phyloP scores from a whole-genome alignment of 768 basidiomycete species.

The Mycena epipterygia region DNA sequence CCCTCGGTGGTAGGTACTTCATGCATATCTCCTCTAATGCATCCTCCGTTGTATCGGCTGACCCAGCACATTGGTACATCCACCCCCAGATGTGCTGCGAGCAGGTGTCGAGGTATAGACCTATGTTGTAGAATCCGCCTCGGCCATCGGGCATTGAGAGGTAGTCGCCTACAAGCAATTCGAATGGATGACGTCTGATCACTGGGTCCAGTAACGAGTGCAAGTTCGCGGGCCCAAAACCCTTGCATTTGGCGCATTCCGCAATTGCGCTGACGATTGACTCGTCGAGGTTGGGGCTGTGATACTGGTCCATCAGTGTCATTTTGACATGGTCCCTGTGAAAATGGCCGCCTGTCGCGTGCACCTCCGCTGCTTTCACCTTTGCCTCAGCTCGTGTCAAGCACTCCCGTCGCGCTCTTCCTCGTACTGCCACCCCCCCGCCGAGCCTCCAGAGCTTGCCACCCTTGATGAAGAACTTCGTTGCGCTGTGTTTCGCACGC shows the following conservation, averaged over 20 bases:
- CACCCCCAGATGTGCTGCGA: conserved; percentile 38
- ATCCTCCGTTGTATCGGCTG: background rate
- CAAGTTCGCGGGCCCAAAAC: conserved; percentile 39
- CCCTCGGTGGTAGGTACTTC: conserved; percentile 12
- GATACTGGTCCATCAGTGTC: conserved; percentile 24
- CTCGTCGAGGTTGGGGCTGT: conserved; percentile 17
- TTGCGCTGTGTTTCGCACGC: conserved; percentile 4
- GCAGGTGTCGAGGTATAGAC: conserved; percentile 32
- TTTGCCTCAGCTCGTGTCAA: conserved; percentile 10
- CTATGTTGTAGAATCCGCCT: conserved; percentile 34
- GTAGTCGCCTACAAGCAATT: conserved; percentile 33
- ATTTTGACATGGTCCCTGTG: conserved; percentile 29
- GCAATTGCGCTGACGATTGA: conserved; percentile 25
- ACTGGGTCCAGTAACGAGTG: conserved; percentile 29
- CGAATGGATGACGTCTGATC: conserved; percentile 34
- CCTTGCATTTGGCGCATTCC: conserved; percentile 37
- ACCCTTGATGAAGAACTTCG: conserved; percentile 12
- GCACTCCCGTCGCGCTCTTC: conserved; percentile 19
- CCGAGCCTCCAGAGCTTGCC: conserved; percentile 21
- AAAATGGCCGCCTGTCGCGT: conserved; percentile 10
- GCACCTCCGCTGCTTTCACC: conserved; percentile 17
- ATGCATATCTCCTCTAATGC: conserved; percentile 35
- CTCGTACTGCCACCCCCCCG: conserved; percentile 6
- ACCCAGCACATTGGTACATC: conserved; percentile 13
- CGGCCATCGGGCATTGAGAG: conserved; percentile 32